Percentiles rank a stretch among this genome's conserved stretches.
Conservation (phyloP, 305 asterid species). For the Fraxinus greggii region DNA sequence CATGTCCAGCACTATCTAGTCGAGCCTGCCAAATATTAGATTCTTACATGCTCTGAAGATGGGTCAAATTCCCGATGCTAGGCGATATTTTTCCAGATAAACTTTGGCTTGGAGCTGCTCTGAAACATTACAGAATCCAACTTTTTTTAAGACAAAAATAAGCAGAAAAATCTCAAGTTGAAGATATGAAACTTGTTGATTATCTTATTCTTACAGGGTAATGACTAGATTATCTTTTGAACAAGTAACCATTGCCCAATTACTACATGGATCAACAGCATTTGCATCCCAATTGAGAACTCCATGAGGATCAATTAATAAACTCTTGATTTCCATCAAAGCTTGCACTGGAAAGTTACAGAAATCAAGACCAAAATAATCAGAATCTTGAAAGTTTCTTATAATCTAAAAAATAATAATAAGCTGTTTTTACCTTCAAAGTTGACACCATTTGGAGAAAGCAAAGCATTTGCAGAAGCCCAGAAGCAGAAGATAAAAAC, state of each 20-base stretch:
- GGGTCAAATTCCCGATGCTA: slow-evolving; percentile 75
- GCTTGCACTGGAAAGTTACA: not conserved
- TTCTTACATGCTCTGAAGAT: slow-evolving; percentile 71
- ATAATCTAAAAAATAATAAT: not conserved
- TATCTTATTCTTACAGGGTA: not conserved
- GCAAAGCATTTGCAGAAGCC: slow-evolving; percentile 39
- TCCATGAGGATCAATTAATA: not conserved
- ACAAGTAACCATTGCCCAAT: not conserved
- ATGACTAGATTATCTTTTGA: not conserved
- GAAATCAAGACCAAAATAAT: not conserved
- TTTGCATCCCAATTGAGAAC: not conserved
- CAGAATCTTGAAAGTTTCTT: not conserved
- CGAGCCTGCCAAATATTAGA: not conserved
- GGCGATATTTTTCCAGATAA: slow-evolving; percentile 72
- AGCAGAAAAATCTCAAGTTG: not conserved
- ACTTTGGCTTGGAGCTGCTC: slow-evolving; percentile 41
- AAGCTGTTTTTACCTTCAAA: not conserved
- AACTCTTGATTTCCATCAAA: not conserved
- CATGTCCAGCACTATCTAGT: not conserved
- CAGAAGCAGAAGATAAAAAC: slow-evolving; percentile 31
- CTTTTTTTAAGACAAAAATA: not conserved
- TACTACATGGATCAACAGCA: not conserved
- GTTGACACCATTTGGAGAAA: slow-evolving; percentile 42
- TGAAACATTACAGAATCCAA: slow-evolving; percentile 33
- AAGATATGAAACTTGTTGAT: not conserved